Conservation (phyloP, 129 eudicot genomes). For the Daucus carota region DH1_v3.0 NC_030385.2:28826501-28827000, state of each 20-base stretch:
- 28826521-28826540: neutral
- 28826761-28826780: constrained; percentile 3
- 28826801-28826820: constrained; percentile 4
- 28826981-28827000: constrained; percentile 16
- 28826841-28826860: neutral
- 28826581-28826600: neutral
- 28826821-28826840: neutral
- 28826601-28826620: neutral
- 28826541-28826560: neutral
- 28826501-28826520: neutral
- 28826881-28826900: constrained; percentile 25
- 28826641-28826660: constrained; percentile 8
- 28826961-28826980: constrained; percentile 20
- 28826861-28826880: neutral
- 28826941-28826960: constrained; percentile 12
- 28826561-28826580: neutral
- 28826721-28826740: neutral
- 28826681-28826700: neutral
- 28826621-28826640: constrained; percentile 2
- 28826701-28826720: constrained; percentile 1
- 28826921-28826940: constrained; percentile 19
- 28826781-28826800: constrained; percentile 9
- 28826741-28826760: constrained; percentile 1
- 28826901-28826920: constrained; percentile 25
- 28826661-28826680: constrained; percentile 11